phyloP scores from a whole-genome alignment of 805 yeast genomes.

The Naumovozyma dairenensis region DNA sequence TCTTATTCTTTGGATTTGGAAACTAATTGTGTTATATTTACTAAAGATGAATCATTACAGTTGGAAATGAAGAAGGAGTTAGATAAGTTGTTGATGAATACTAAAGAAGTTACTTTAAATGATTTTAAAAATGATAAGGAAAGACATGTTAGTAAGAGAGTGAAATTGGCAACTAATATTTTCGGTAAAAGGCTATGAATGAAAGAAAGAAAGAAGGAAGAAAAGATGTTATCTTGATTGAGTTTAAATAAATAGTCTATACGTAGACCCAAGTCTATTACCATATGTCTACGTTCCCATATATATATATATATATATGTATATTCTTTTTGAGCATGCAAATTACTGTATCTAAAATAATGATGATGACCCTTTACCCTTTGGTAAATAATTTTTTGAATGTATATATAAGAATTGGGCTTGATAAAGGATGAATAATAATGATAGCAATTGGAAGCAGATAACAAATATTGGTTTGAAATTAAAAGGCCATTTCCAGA shows the following conservation, averaged over 20 bases:
- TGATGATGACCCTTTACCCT: slow-evolving; percentile 1
- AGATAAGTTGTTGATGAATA: slow-evolving; percentile 44
- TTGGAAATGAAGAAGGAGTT: slow-evolving; percentile 51
- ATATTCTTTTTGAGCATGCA: not conserved
- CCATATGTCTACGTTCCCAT: no score
- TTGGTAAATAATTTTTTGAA: slow-evolving; percentile 15
- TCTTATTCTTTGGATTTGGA: slow-evolving; percentile 85
- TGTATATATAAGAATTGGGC: slow-evolving; percentile 19
- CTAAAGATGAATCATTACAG: slow-evolving; percentile 54
- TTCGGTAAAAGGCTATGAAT: slow-evolving; percentile 51
- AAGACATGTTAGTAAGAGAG: slow-evolving; percentile 52
- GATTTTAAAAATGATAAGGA: slow-evolving; percentile 55
- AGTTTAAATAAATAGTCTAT: no score
- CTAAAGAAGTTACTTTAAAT: slow-evolving; percentile 43
- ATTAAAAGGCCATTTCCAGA: slow-evolving; percentile 20
- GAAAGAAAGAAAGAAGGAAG: slow-evolving; percentile 1
- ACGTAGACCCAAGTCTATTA: no score
- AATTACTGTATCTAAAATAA: not conserved
- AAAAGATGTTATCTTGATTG: not conserved
- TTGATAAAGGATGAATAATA: slow-evolving; percentile 18
- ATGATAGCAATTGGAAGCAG: slow-evolving; percentile 9
- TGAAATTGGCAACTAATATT: slow-evolving; percentile 54
- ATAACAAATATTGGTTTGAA: slow-evolving; percentile 12
- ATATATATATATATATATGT: not conserved
- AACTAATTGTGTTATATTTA: slow-evolving; percentile 71